These are phyloP conservation scores for Ploettnerulaceae sp. DNA, from an alignment of 2,329 filamentous ascomycete species.

Conservation along the genomic window DNA sequence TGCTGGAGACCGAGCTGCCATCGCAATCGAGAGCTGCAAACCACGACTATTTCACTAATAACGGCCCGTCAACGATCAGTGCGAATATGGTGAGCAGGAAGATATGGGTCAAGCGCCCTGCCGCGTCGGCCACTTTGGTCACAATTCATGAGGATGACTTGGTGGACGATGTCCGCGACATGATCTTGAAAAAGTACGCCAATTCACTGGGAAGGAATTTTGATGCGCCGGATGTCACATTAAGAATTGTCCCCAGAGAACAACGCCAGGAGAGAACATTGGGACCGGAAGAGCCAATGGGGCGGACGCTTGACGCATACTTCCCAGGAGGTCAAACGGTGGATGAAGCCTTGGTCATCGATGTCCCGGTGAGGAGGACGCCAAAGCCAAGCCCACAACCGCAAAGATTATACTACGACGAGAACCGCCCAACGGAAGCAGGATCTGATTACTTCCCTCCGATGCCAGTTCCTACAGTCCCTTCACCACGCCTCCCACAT, in stretches of 20 bases:
- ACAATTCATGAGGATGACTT: constrained; percentile 82
- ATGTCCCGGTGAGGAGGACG: constrained; percentile 71
- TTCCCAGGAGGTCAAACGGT: constrained; percentile 84
- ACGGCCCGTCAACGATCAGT: constrained; percentile 31
- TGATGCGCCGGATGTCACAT: constrained; percentile 82
- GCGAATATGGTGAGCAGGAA: constrained; percentile 62
- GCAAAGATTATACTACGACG: constrained; percentile 50
- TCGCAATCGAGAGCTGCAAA: constrained; percentile 33
- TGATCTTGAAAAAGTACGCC: constrained; percentile 87
- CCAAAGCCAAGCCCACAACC: constrained; percentile 73
- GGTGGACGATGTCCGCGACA: constrained; percentile 90
- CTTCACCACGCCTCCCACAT: constrained; percentile 33
- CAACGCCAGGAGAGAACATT: constrained; percentile 61
- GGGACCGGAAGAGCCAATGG: constrained; percentile 82
- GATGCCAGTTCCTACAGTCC: constrained; percentile 43
- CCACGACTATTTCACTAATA: constrained; percentile 32
- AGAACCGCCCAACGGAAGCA: constrained; percentile 60
- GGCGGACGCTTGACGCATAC: constrained; percentile 70
- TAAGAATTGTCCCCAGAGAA: constrained; percentile 73
- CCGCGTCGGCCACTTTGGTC: constrained; percentile 81
- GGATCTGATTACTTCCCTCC: constrained; percentile 81
- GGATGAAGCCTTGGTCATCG: constrained; percentile 86
- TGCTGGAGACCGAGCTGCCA: constrained; percentile 43
- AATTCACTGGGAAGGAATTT: constrained; percentile 87
- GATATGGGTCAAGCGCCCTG: constrained; percentile 89